These are phyloP conservation scores for Tricholomella constricta DNA, from an alignment of 768 basidiomycete genomes.

Conservation along the genomic window DNA sequence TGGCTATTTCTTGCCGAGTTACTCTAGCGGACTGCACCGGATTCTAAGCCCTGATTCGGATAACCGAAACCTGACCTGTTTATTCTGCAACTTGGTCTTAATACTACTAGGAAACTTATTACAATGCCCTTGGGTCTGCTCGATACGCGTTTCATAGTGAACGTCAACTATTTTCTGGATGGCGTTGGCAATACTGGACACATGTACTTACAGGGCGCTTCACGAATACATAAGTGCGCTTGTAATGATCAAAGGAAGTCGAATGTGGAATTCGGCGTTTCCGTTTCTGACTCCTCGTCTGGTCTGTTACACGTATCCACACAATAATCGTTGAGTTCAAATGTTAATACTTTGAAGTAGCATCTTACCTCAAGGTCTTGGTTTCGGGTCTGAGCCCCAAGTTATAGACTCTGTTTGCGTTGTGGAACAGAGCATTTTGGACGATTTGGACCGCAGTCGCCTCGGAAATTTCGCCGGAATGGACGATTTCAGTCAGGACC, in stretches of 20 bases:
- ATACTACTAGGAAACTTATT: too few species aligned
- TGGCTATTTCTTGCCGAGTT: neutral
- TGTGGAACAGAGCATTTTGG: constrained; percentile 63
- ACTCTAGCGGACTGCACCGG: too few species aligned
- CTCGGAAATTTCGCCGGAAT: constrained; percentile 52
- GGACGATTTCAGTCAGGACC: constrained; percentile 59
- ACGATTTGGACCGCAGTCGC: constrained; percentile 54
- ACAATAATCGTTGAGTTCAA: neutral
- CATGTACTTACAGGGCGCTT: neutral
- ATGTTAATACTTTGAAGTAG: neutral
- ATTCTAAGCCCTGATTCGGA: too few species aligned
- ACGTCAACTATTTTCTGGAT: too few species aligned
- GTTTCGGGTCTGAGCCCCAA: constrained; percentile 42
- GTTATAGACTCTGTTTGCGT: constrained; percentile 64
- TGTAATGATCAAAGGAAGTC: neutral
- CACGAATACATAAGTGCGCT: neutral
- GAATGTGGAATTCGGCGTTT: neutral
- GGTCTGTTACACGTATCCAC: neutral
- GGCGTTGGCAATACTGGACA: too few species aligned
- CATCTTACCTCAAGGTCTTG: neutral
- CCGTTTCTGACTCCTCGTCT: neutral
- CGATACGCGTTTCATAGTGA: too few species aligned
- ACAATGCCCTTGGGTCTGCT: too few species aligned
- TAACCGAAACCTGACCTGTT: too few species aligned
- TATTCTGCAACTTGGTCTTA: too few species aligned